phyloP scores from a whole-genome alignment of 2,329 filamentous ascomycete genomes.

The Clarireedia monteithiana region DNA sequence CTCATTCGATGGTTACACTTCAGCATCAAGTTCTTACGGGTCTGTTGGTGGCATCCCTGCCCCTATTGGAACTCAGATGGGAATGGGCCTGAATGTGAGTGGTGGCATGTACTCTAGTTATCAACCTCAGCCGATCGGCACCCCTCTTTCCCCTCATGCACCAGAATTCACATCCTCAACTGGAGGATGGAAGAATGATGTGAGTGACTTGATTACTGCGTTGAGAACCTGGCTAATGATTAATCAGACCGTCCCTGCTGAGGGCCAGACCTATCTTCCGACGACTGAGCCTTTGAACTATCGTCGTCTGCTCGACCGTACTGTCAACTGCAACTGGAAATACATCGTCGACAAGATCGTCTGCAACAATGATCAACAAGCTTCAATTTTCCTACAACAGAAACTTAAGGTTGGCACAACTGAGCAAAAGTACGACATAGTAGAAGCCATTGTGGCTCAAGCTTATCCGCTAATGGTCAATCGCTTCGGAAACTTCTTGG shows the following conservation, averaged over 20 bases:
- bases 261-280: slow-evolving; percentile 69
- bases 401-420: slow-evolving; percentile 94
- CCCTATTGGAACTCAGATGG: slow-evolving; percentile 16
- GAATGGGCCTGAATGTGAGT: slow-evolving; percentile 16
- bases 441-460: slow-evolving; percentile 90
- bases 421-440: slow-evolving; percentile 95
- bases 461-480: slow-evolving; percentile 97
- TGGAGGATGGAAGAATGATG: slow-evolving; percentile 29
- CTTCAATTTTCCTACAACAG: slow-evolving; percentile 96
- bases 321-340: slow-evolving; percentile 97
- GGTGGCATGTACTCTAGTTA: slow-evolving; percentile 30
- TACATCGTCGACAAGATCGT: slow-evolving; percentile 99
- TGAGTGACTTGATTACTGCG: slow-evolving; percentile 21
- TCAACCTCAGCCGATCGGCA: slow-evolving; percentile 50
- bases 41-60: slow-evolving; percentile 22
- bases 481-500: slow-evolving; percentile 95
- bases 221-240: slow-evolving; percentile 21
- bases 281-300: slow-evolving; percentile 94
- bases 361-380: slow-evolving; percentile 97
- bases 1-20: slow-evolving; percentile 29
- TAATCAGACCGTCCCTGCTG: slow-evolving; percentile 44
- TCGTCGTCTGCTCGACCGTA: slow-evolving; percentile 86
- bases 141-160: slow-evolving; percentile 63
- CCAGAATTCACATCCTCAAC: slow-evolving; percentile 60
- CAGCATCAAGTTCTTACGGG: slow-evolving; percentile 22